phyloP scores from a whole-genome alignment of 2,329 filamentous ascomycete species.

The Xylaria sp. region DNA sequence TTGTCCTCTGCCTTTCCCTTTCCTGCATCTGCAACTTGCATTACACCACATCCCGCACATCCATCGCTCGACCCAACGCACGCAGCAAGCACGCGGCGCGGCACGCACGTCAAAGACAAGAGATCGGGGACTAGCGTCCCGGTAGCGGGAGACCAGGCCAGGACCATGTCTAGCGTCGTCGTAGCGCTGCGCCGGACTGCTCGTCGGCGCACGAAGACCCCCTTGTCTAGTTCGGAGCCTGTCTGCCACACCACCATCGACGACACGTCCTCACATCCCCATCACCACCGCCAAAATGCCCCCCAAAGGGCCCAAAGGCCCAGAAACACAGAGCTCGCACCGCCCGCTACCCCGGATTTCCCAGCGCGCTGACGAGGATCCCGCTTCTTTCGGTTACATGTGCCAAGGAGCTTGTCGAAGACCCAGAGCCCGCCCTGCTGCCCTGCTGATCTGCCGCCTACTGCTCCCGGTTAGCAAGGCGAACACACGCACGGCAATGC shows the following conservation, averaged over 20 bases:
- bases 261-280: constrained; percentile 21
- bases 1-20: constrained; percentile 16
- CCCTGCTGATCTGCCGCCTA: constrained; percentile 21
- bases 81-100: constrained; percentile 30
- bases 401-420: constrained; percentile 28
- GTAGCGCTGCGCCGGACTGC: constrained; percentile 39
- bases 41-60: constrained; percentile 25
- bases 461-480: constrained; percentile 24
- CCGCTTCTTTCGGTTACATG: constrained; percentile 22
- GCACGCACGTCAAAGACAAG: constrained; percentile 23
- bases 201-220: constrained; percentile 37
- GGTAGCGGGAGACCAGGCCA: constrained; percentile 8
- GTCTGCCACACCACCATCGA: constrained; percentile 46
- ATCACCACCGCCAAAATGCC: constrained; percentile 22
- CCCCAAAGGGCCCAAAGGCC: background rate
- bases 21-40: constrained; percentile 29
- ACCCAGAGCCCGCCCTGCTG: constrained; percentile 29
- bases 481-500: constrained; percentile 28
- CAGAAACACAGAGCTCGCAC: background rate
- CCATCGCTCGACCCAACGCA: background rate
- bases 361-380: constrained; percentile 31
- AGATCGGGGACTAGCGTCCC: constrained; percentile 25
- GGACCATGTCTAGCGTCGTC: constrained; percentile 37
- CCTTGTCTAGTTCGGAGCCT: constrained; percentile 47
- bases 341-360: constrained; percentile 37